phyloP scores from a whole-genome alignment of 2,329 filamentous ascomycete species.

The Diaporthe vexans region DNA sequence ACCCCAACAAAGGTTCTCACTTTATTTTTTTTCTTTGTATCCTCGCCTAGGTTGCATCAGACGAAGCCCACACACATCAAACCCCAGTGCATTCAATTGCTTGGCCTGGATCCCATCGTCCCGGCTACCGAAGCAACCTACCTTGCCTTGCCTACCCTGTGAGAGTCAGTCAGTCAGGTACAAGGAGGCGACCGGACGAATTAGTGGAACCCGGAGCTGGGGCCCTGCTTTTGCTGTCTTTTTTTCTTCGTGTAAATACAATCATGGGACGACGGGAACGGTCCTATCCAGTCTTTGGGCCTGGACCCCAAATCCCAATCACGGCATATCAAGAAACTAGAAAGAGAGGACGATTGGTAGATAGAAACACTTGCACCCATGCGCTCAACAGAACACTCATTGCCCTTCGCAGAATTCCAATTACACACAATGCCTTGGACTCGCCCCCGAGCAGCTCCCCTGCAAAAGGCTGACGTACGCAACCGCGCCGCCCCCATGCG shows the following conservation, averaged over 20 bases:
- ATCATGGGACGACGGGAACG: conserved; percentile 14
- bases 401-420: not conserved
- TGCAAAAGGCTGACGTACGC: conserved; percentile 20
- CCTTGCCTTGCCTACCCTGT: not conserved
- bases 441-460: not conserved
- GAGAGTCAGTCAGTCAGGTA: not conserved
- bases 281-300: not conserved
- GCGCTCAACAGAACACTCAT: no score
- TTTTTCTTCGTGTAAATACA: not conserved
- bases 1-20: not conserved
- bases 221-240: not conserved
- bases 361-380: not conserved
- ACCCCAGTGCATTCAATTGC: not conserved
- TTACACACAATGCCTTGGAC: no score
- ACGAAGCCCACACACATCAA: not conserved
- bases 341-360: not conserved
- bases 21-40: not conserved
- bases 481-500: not conserved
- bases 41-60: not conserved
- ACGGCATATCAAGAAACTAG: not conserved
- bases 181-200: conserved; percentile 30
- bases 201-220: conserved; percentile 17
- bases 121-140: not conserved
- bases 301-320: not conserved
- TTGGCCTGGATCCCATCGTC: conserved; percentile 3